Percentiles rank a stretch among this genome's conserved stretches.
Conservation (phyloP, 768 basidiomycete species). For the Pleurotus citrinopileatus region DNA sequence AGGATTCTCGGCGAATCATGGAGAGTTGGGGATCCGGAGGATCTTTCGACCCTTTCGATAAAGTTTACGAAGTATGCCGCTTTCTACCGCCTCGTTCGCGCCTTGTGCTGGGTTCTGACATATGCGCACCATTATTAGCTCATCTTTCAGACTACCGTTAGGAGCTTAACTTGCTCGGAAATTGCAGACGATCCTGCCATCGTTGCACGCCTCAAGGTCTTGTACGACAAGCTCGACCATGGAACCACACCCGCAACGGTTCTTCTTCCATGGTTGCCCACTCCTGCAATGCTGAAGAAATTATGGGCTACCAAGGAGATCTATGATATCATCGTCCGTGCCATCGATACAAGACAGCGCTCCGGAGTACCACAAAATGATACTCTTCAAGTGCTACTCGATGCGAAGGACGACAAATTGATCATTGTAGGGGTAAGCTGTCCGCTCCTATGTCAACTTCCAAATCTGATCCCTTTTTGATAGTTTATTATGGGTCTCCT, state of each 20-base stretch:
- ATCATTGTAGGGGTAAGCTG: constrained; percentile 65
- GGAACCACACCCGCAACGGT: constrained; percentile 73
- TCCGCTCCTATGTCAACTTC: constrained; percentile 16
- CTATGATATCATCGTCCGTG: constrained; percentile 62
- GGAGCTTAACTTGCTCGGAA: constrained; percentile 64
- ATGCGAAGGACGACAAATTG: constrained; percentile 63
- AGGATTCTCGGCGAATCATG: constrained; percentile 61
- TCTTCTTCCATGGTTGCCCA: constrained; percentile 75
- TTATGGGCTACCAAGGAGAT: constrained; percentile 73
- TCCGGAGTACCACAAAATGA: constrained; percentile 60
- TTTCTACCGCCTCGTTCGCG: constrained; percentile 13
- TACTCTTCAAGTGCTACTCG: constrained; percentile 72
- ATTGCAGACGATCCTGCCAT: constrained; percentile 63
- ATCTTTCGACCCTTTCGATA: constrained; percentile 68
- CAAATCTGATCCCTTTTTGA: constrained; percentile 8
- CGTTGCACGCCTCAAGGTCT: constrained; percentile 57
- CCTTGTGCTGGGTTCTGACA: not conserved
- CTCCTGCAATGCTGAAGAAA: constrained; percentile 68
- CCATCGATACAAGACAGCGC: constrained; percentile 54
- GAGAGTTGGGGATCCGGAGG: constrained; percentile 65
- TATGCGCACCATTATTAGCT: constrained; percentile 37
- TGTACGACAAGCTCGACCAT: constrained; percentile 68
- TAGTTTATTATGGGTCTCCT: constrained; percentile 83
- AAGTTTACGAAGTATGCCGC: constrained; percentile 58
- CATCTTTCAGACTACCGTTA: constrained; percentile 70